These are phyloP conservation scores for Posidonia australis DNA, from an alignment of 106 monocot genomes.

Conservation along the genomic window DNA sequence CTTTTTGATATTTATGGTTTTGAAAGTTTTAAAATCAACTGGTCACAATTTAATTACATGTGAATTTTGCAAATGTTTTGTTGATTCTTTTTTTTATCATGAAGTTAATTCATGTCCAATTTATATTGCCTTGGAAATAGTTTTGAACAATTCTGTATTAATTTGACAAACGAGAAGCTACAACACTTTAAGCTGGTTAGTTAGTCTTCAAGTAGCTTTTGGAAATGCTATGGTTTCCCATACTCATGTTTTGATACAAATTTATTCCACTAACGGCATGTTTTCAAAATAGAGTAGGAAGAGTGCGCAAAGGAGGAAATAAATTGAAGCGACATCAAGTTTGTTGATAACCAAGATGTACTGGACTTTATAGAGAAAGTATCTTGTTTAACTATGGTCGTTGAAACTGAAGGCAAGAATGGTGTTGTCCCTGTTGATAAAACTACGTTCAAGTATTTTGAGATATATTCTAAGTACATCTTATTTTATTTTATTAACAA, in stretches of 20 bases:
- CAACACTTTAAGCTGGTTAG: slow-evolving; percentile 93
- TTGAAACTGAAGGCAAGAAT: too few relatives aligned
- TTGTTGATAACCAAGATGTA: slow-evolving; percentile 92
- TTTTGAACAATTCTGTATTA: slow-evolving; percentile 94
- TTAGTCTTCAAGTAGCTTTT: slow-evolving; percentile 1
- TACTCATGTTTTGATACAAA: neutral
- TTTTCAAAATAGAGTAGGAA: slow-evolving; percentile 84
- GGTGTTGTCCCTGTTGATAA: too few relatives aligned
- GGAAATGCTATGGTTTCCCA: neutral
- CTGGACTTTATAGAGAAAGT: slow-evolving; percentile 93
- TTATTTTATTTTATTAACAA: too few relatives aligned
- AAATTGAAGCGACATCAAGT: slow-evolving; percentile 90
- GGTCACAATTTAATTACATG: slow-evolving; percentile 22
- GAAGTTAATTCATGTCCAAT: neutral
- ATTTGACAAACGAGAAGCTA: slow-evolving; percentile 90
- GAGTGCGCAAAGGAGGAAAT: slow-evolving; percentile 84
- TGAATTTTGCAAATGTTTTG: neutral
- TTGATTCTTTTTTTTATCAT: neutral
- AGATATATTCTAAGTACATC: too few relatives aligned
- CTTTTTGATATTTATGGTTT: slow-evolving; percentile 96
- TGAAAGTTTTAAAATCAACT: slow-evolving; percentile 87
- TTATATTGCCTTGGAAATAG: slow-evolving; percentile 19
- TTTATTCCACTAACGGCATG: slow-evolving; percentile 43
- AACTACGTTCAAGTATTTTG: too few relatives aligned
- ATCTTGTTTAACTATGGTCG: neutral